Evolutionary conservation across 2,329 filamentous ascomycete genomes (phyloP), one percentile per base, ranked within the genome.

Genomic region (Cladophialophora yegresii): DNA sequence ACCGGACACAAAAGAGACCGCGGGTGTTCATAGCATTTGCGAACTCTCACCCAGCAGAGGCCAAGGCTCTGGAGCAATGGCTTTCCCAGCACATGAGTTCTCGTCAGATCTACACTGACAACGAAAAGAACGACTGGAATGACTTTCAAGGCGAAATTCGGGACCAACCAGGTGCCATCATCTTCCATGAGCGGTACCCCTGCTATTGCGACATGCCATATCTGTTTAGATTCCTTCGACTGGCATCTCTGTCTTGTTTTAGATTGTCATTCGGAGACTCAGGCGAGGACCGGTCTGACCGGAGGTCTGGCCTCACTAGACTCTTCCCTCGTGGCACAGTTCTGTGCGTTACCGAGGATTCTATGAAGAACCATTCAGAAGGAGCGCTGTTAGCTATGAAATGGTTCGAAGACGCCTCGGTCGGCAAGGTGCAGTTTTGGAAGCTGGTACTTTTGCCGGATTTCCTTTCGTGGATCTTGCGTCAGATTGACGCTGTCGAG

Each of bases 1-100:
- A 61, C 16, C 47, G 23, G 40, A 53, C 49, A 20, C 55, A 36
- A 28, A 55, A 32, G 33, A 55, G 49, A 49, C 58, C 32, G 7
- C 57, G 53, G 36, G 53, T 69, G 16, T 67, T 62, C 43, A 66
- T 69, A 33, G 50, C 66, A 23, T 69, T 69, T 61, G 62, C 54
- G 6, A 22, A 51, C 23, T 54, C 63, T 28, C 50, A 61, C 40
- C 66, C 61, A 28, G 23, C 32, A n/a, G 66, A 69, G 20, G 68
- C 68, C 12, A 23, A 50, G 8, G 53, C 61, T 26, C 47, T 68
- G 4, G 36, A 49, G n/a, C 16, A 63, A 28, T 68, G 63, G 66
- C 58, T 66, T 22, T 16, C 22, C 20, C 10, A 20, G 23, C 53
- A 63, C 23, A 20, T 66, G 9, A 28, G 20, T n/a, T 2, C 28